phyloP scores from a whole-genome alignment of 2,329 filamentous ascomycete genomes.

The Cladosporium sp. region DNA sequence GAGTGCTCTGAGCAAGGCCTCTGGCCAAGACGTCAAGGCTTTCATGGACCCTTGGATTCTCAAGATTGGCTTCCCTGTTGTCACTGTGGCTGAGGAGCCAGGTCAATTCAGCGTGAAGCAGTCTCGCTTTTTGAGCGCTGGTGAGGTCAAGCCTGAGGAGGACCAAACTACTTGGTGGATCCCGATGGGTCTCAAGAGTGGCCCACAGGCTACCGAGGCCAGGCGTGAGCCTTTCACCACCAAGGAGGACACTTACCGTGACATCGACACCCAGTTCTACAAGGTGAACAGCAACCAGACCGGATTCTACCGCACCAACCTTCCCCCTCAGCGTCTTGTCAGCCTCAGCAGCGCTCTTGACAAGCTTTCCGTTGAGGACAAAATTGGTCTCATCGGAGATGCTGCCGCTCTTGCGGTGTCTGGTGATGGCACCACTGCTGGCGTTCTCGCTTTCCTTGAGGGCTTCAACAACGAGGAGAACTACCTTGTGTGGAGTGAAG shows the following conservation, averaged over 20 bases:
- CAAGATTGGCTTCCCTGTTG: slow-evolving; percentile 88
- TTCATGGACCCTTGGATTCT: slow-evolving; percentile 96
- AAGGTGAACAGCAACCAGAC: slow-evolving; percentile 87
- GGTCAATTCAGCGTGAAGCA: slow-evolving; percentile 79
- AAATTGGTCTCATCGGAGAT: slow-evolving; percentile 86
- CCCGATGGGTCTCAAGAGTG: slow-evolving; percentile 77
- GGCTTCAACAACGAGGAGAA: slow-evolving; percentile 77
- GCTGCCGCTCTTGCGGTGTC: slow-evolving; percentile 83
- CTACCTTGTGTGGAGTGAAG: slow-evolving; percentile 83
- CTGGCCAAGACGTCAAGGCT: slow-evolving; percentile 73
- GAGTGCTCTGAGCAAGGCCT: slow-evolving; percentile 79
- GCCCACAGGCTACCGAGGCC: slow-evolving; percentile 56
- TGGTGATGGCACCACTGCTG: slow-evolving; percentile 74
- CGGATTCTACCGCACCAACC: slow-evolving; percentile 89
- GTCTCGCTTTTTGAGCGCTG: slow-evolving; percentile 82
- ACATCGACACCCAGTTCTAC: slow-evolving; percentile 76
- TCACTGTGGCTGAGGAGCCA: slow-evolving; percentile 77
- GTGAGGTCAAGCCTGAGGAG: slow-evolving; percentile 84
- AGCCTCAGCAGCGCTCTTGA: slow-evolving; percentile 73
- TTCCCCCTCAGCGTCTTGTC: slow-evolving; percentile 73
- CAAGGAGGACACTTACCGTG: slow-evolving; percentile 70
- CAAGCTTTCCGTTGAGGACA: slow-evolving; percentile 75
- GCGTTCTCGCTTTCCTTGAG: slow-evolving; percentile 75
- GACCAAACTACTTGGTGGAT: slow-evolving; percentile 95
- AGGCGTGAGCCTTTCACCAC: slow-evolving; percentile 62